phyloP scores from a whole-genome alignment of 1,139 yeast species.

The Debaryomyces sp. region DNA sequence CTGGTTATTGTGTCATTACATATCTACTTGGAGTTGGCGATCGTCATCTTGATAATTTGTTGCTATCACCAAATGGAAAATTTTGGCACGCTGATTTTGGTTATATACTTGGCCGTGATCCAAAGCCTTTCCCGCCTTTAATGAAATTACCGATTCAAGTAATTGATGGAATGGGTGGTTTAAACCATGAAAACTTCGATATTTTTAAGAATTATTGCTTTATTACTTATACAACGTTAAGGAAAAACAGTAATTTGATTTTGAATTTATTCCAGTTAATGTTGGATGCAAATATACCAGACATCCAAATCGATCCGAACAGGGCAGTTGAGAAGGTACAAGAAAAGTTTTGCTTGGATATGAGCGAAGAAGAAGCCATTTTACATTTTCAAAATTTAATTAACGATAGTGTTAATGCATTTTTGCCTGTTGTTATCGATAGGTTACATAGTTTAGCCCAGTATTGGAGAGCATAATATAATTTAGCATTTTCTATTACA shows the following conservation, averaged over 20 bases:
- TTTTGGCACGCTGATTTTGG: slow-evolving; percentile 99
- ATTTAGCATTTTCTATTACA: neutral
- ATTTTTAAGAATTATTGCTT: slow-evolving; percentile 92
- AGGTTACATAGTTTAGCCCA: slow-evolving; percentile 94
- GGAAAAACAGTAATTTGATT: slow-evolving; percentile 88
- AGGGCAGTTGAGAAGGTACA: slow-evolving; percentile 86
- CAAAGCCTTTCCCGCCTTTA: slow-evolving; percentile 97
- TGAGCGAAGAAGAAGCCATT: slow-evolving; percentile 95
- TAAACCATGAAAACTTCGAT: slow-evolving; percentile 79
- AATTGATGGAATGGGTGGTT: slow-evolving; percentile 97
- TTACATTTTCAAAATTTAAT: slow-evolving; percentile 91
- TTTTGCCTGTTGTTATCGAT: slow-evolving; percentile 92
- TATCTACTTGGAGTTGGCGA: slow-evolving; percentile 96
- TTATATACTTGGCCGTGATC: slow-evolving; percentile 93
- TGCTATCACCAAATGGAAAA: slow-evolving; percentile 73
- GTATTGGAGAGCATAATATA: slow-evolving; percentile 85
- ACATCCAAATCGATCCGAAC: slow-evolving; percentile 70
- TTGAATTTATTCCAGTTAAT: slow-evolving; percentile 89
- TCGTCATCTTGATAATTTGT: slow-evolving; percentile 88
- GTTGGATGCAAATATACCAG: slow-evolving; percentile 95
- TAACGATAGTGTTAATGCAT: slow-evolving; percentile 91
- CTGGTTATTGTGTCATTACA: slow-evolving; percentile 97
- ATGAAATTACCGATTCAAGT: slow-evolving; percentile 98
- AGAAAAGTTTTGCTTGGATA: slow-evolving; percentile 89
- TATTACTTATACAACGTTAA: slow-evolving; percentile 85